These are phyloP conservation scores for Lecanosticta acicola DNA, from an alignment of 2,329 filamentous ascomycete genomes.

Conservation along the genomic window DNA sequence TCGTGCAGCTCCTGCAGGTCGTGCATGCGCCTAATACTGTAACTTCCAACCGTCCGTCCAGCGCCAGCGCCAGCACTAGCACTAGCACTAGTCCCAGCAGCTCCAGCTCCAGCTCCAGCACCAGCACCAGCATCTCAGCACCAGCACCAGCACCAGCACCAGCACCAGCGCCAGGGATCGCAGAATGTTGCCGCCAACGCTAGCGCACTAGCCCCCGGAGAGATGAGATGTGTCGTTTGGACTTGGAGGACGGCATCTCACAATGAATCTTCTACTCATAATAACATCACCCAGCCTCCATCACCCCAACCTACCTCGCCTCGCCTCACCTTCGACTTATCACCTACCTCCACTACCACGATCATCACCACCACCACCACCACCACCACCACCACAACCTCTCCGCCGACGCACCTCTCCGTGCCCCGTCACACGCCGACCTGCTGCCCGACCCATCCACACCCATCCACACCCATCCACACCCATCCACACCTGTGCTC, in stretches of 20 bases:
- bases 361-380: neutral
- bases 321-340: slow-evolving; percentile 3
- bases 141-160: slow-evolving; percentile 2
- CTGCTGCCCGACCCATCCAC: no score
- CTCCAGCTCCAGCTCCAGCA: neutral
- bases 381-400: neutral
- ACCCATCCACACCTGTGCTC: no score
- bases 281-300: slow-evolving; percentile 11
- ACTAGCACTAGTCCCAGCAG: slow-evolving; percentile 2
- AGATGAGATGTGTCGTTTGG: slow-evolving; percentile 24
- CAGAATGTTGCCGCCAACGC: slow-evolving; percentile 9
- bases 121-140: neutral
- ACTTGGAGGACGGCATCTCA: no score
- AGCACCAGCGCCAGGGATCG: slow-evolving; percentile 17
- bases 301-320: slow-evolving; percentile 6
- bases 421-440: neutral
- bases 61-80: no score
- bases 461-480: no score
- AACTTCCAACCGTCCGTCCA: no score
- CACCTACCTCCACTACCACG: neutral
- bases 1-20: no score
- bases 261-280: no score
- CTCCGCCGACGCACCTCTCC: neutral
- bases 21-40: no score
- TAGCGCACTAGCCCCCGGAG: slow-evolving; percentile 20